These are phyloP conservation scores for Saitozyma sp. DNA, from an alignment of 768 basidiomycete genomes.

Conservation along the genomic window DNA sequence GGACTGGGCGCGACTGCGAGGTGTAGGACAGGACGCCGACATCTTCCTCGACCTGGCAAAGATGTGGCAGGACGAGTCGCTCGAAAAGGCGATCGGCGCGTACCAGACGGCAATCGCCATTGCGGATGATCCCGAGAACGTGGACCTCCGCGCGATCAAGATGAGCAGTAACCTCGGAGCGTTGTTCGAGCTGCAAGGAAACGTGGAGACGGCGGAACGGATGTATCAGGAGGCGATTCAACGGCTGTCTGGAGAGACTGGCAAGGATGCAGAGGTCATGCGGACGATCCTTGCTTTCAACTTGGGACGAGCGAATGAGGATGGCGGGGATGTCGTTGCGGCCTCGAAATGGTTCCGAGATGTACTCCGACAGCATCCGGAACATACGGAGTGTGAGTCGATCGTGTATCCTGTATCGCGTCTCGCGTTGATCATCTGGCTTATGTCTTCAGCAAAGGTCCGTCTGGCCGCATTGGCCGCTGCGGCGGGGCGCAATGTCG, in stretches of 20 bases:
- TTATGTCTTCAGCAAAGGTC: slow-evolving; percentile 70
- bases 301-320: slow-evolving; percentile 87
- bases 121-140: slow-evolving; percentile 57
- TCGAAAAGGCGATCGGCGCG: slow-evolving; percentile 71
- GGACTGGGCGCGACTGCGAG: slow-evolving; percentile 54
- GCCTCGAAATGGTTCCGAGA: slow-evolving; percentile 87
- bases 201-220: slow-evolving; percentile 41
- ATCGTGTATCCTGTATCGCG: neutral
- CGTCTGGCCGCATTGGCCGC: slow-evolving; percentile 81
- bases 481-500: slow-evolving; percentile 67
- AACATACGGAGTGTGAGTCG: slow-evolving; percentile 86
- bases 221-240: slow-evolving; percentile 47
- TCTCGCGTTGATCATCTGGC: neutral
- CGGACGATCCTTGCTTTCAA: slow-evolving; percentile 87
- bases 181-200: slow-evolving; percentile 68
- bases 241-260: slow-evolving; percentile 28
- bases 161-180: slow-evolving; percentile 79
- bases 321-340: slow-evolving; percentile 67
- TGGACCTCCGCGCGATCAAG: slow-evolving; percentile 60
- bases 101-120: slow-evolving; percentile 72
- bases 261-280: slow-evolving; percentile 54
- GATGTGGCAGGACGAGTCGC: slow-evolving; percentile 78
- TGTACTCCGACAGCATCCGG: slow-evolving; percentile 83
- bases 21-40: slow-evolving; percentile 73
- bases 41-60: slow-evolving; percentile 88